Conservation (phyloP, 2,329 filamentous ascomycete species). For the Rutstroemia sp. region DNA sequence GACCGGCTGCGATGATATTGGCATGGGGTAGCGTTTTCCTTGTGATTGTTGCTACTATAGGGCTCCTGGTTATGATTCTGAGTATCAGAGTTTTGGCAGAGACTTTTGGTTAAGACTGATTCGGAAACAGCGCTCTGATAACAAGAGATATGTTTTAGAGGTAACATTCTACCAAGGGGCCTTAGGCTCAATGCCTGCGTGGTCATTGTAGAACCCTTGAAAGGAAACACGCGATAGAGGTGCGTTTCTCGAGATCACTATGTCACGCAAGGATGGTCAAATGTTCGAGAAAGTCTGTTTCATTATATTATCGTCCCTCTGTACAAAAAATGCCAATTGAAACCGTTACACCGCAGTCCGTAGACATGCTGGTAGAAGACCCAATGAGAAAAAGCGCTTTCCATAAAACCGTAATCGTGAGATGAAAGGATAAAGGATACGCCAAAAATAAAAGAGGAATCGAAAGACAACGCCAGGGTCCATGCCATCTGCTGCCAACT, state of each 20-base stretch:
- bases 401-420: slow-evolving; percentile 1
- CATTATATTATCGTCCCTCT: slow-evolving; percentile 8
- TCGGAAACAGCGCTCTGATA: no score
- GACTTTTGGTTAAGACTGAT: neutral
- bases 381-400: slow-evolving; percentile 2
- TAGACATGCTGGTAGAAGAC: slow-evolving; percentile 18
- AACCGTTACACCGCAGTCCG: slow-evolving; percentile 15
- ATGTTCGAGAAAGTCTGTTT: slow-evolving; percentile 5
- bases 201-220: no score
- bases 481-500: neutral
- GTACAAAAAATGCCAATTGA: slow-evolving; percentile 1
- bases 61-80: neutral
- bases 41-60: neutral
- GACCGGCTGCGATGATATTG: neutral
- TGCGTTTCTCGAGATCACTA: neutral
- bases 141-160: neutral
- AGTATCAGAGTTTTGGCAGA: neutral
- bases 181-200: no score
- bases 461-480: neutral
- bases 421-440: neutral
- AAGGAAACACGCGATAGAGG: no score
- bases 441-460: neutral
- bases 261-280: neutral
- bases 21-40: neutral
- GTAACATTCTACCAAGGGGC: neutral